Conservation (phyloP, 176 grass and related monocot genomes). For the Bromus sterilis region DNA sequence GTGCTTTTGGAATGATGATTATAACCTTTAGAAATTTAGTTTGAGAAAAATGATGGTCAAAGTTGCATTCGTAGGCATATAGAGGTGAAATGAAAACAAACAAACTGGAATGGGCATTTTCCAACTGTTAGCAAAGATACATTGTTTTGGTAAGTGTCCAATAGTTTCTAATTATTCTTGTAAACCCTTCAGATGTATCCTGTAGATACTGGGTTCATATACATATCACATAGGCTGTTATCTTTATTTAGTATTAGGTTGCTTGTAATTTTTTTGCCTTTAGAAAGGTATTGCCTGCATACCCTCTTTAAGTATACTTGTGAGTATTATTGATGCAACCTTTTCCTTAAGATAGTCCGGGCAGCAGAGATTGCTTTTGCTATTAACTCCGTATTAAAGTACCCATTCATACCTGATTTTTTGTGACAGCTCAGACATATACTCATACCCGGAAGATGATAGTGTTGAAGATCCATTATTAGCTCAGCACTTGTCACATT, state of each 20-base stretch:
- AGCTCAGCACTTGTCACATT: conserved; percentile 94
- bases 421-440: conserved; percentile 95
- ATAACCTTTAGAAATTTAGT: background rate
- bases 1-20: background rate
- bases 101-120: background rate
- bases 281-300: background rate
- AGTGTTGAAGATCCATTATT: conserved; percentile 89
- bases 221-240: background rate
- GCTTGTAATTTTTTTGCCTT: background rate
- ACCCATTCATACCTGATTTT: conserved; percentile 38
- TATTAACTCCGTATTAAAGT: background rate
- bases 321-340: background rate
- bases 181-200: background rate
- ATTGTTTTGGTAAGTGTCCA: background rate
- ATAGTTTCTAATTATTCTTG: background rate
- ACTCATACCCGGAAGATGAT: conserved; percentile 96
- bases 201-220: background rate
- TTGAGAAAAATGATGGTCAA: background rate
- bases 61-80: background rate
- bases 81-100: background rate
- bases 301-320: background rate
- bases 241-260: background rate
- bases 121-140: background rate
- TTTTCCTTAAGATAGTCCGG: background rate
- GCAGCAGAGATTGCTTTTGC: background rate